phyloP scores from a whole-genome alignment of 2,329 filamentous ascomycete genomes.

The Exserohilum turcica region DNA sequence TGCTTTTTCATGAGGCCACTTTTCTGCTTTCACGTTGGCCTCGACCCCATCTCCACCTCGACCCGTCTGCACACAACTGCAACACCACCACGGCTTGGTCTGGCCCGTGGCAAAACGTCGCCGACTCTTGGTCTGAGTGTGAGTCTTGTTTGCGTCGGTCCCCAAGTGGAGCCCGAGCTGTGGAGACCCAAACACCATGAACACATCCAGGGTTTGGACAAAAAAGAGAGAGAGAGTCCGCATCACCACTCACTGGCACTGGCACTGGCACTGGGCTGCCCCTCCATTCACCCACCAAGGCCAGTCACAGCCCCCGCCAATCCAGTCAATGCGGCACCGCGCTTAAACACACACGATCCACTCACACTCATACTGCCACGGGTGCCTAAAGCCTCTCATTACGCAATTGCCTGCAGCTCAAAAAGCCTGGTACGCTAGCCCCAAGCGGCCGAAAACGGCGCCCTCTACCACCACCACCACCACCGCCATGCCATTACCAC shows the following conservation, averaged over 20 bases:
- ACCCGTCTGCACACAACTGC: slow-evolving; percentile 14
- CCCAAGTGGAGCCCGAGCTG: slow-evolving; percentile 13
- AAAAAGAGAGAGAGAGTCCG: slow-evolving; percentile 6
- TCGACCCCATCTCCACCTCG: too few relatives aligned
- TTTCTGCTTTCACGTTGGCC: too few relatives aligned
- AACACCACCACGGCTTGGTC: slow-evolving; percentile 10
- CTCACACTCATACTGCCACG: background rate
- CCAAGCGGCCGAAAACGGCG: slow-evolving; percentile 26
- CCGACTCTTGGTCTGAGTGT: too few relatives aligned
- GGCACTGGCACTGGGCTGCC: background rate
- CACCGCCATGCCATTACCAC: too few relatives aligned
- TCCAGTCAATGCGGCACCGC: too few relatives aligned
- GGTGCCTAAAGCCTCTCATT: slow-evolving; percentile 10
- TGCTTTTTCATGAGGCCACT: slow-evolving; percentile 6
- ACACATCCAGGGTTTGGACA: slow-evolving; percentile 19
- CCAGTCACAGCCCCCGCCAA: background rate
- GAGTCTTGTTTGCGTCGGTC: too few relatives aligned
- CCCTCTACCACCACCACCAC: too few relatives aligned
- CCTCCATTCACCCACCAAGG: background rate
- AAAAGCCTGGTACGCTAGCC: slow-evolving; percentile 17
- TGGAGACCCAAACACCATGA: slow-evolving; percentile 20
- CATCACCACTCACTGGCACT: background rate
- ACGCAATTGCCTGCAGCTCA: slow-evolving; percentile 27
- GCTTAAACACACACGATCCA: too few relatives aligned
- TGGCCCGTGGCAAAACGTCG: slow-evolving; percentile 6